Evolutionary conservation across 1,284 basidiomycete genomes (phyloP).

Genomic region (Salmacisia buchloeana): DNA sequence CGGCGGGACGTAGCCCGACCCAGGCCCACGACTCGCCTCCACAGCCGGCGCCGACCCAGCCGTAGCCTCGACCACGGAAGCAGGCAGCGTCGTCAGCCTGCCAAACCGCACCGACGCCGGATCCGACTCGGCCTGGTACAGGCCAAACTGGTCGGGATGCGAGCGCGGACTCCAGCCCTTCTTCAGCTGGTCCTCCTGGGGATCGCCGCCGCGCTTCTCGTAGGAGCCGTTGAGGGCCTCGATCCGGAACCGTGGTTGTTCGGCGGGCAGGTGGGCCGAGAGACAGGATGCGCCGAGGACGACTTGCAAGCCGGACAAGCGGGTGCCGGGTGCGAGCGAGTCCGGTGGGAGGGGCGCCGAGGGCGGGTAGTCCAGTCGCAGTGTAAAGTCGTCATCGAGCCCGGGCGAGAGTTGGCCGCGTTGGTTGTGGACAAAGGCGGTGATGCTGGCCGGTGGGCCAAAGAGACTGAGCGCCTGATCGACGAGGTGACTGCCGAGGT

Average conservation of each 20-base stretch:
- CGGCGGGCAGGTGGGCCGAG: slow-evolving; percentile 36
- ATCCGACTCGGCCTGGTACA: slow-evolving; percentile 26
- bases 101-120: slow-evolving; percentile 31
- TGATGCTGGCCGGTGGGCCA: slow-evolving; percentile 38
- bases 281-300: slow-evolving; percentile 39
- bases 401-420: slow-evolving; percentile 29
- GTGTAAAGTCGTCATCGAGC: slow-evolving; percentile 47
- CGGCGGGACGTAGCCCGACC: slow-evolving; percentile 17
- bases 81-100: slow-evolving; percentile 31
- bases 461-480: slow-evolving; percentile 45
- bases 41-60: background rate
- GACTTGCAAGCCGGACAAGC: slow-evolving; percentile 34
- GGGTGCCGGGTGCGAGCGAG: slow-evolving; percentile 28
- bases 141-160: slow-evolving; percentile 40
- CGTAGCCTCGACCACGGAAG: background rate
- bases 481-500: slow-evolving; percentile 43
- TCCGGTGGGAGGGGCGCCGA: slow-evolving; percentile 28
- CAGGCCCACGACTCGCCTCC: background rate
- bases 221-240: slow-evolving; percentile 41
- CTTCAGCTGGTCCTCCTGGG: slow-evolving; percentile 48
- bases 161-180: slow-evolving; percentile 34
- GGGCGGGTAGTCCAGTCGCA: slow-evolving; percentile 35
- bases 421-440: slow-evolving; percentile 36
- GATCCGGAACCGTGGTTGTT: slow-evolving; percentile 41
- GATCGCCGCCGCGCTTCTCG: slow-evolving; percentile 44